These are phyloP conservation scores for Phylloporus sp. DNA, from an alignment of 768 basidiomycete genomes.

Conservation along the genomic window DNA sequence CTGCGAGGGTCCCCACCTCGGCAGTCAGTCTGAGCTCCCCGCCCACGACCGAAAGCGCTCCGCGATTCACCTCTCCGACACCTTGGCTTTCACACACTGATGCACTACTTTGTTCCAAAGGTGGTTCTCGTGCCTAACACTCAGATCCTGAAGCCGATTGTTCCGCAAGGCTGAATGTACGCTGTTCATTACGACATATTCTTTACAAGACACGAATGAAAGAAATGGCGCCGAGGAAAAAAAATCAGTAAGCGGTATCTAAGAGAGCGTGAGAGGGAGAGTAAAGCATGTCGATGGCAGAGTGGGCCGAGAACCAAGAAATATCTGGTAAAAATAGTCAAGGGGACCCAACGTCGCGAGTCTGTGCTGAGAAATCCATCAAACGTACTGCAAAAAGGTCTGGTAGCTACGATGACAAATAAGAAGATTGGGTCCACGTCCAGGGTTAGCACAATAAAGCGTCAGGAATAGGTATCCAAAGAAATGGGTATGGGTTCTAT, in stretches of 20 bases:
- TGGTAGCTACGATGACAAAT: not conserved
- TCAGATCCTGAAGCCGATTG: not conserved
- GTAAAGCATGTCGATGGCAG: not conserved
- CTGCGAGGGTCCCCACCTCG: too few species aligned
- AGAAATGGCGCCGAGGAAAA: not conserved
- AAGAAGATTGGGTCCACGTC: not conserved
- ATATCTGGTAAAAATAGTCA: not conserved
- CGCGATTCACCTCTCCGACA: too few species aligned
- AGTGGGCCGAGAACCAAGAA: not conserved
- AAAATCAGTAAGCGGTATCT: conserved; percentile 2
- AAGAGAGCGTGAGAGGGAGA: conserved; percentile 9
- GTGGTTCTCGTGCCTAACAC: too few species aligned
- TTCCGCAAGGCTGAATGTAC: not conserved
- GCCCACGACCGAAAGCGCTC: too few species aligned
- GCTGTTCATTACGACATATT: conserved; percentile 1
- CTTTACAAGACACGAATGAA: conserved; percentile 3
- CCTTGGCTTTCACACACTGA: too few species aligned
- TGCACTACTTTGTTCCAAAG: too few species aligned
- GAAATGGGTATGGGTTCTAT: conserved; percentile 27
- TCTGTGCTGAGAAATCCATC: conserved; percentile 2
- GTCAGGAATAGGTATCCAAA: conserved; percentile 13
- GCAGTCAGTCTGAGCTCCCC: too few species aligned
- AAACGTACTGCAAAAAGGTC: not conserved
- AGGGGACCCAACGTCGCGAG: not conserved
- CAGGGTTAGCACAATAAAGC: conserved; percentile 2